Evolutionary conservation across 768 basidiomycete species (phyloP).

Genomic region (Naganishia vishniacii): DNA sequence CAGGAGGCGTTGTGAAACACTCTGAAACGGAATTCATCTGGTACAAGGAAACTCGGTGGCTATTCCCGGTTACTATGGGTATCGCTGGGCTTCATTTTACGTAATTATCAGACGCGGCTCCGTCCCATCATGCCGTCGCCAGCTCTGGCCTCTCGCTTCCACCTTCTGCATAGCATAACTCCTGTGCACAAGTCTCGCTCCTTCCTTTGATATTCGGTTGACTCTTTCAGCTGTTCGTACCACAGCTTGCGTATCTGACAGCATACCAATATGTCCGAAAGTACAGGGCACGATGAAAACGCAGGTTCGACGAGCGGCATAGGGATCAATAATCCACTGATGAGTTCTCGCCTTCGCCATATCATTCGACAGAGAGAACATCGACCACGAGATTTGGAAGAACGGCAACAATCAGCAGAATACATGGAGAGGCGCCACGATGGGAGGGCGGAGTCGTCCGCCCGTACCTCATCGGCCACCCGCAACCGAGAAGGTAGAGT

Average conservation of each 20-base stretch:
- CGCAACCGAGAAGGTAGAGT: neutral
- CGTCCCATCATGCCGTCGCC: too few relatives aligned
- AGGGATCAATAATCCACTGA: neutral
- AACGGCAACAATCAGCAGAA: neutral
- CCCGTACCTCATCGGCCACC: neutral
- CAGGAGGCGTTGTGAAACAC: too few relatives aligned
- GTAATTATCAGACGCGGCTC: too few relatives aligned
- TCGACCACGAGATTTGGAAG: neutral
- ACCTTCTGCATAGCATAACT: too few relatives aligned
- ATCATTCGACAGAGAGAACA: neutral
- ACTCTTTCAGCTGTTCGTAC: neutral
- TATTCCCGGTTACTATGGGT: too few relatives aligned
- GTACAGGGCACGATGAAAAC: neutral
- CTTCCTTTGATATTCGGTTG: too few relatives aligned
- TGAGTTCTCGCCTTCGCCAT: neutral
- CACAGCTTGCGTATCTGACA: neutral
- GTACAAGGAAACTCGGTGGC: too few relatives aligned
- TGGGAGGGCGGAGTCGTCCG: neutral
- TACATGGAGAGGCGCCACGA: neutral
- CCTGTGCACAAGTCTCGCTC: too few relatives aligned
- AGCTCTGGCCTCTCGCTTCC: too few relatives aligned
- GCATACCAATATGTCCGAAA: conserved; percentile 1
- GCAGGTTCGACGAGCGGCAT: neutral
- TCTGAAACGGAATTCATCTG: too few relatives aligned
- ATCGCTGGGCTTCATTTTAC: too few relatives aligned